Evolutionary conservation across 306 rosid species (phyloP).

Genomic region (Prunus campanulata): DNA sequence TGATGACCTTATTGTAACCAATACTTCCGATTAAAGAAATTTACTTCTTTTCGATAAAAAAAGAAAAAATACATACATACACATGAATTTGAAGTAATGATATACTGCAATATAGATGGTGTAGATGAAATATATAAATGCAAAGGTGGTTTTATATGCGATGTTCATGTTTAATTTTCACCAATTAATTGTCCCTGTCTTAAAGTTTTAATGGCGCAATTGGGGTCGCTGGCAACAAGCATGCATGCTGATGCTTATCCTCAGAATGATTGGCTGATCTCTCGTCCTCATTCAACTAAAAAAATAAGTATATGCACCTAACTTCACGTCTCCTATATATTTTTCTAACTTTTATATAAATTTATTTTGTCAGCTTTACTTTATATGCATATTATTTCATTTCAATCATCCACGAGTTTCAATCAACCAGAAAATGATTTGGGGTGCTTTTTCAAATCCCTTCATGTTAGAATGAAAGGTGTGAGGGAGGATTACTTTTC

Average conservation of each 20-base stretch:
- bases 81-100: no score
- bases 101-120: no score
- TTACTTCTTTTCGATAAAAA: no score
- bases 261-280: slow-evolving; percentile 33
- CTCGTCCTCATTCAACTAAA: slow-evolving; percentile 21
- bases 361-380: background rate
- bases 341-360: background rate
- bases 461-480: background rate
- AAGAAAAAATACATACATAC: no score
- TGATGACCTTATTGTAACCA: no score
- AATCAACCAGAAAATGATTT: slow-evolving; percentile 1
- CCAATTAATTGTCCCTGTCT: slow-evolving; percentile 4
- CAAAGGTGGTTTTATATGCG: no score
- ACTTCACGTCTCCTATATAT: background rate
- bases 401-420: background rate
- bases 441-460: background rate
- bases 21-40: no score
- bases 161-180: no score
- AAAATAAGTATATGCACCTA: slow-evolving; percentile 17
- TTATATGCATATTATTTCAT: background rate
- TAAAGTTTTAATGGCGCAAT: slow-evolving; percentile 17
- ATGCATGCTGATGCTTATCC: slow-evolving; percentile 28
- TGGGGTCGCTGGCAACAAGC: slow-evolving; percentile 13
- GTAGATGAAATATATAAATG: no score
- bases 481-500: background rate